Evolutionary conservation across 2,329 filamentous ascomycete species (phyloP), one percentile per base, ranked within the genome.

Genomic region (Colletotrichum sojae): DNA sequence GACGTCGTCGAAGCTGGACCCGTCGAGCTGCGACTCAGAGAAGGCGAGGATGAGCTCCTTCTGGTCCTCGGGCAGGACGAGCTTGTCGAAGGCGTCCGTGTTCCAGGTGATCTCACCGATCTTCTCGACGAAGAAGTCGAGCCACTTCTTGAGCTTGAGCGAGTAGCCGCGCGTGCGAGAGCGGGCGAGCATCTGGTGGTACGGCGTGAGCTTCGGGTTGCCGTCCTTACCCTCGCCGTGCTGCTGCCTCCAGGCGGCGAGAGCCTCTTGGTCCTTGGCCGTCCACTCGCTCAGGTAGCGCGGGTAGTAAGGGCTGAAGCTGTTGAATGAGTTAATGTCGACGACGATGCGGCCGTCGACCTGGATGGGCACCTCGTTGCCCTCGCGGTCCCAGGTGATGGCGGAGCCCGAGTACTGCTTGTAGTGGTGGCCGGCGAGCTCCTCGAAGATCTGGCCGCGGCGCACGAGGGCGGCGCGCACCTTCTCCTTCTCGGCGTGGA

Each of bases 31-130:
- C 5, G 80, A 82, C 75, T 85, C 79, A 1, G 83, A 84, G 60
- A 88, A 85, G 2, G 84, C 83, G 6, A 83, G 79, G 71, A 88
- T 83, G 10, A 88, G 78, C 46, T 86, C 83, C 75, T 88, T 88
- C 61, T 86, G 80, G 31, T 83, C 83, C 1, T 80, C 72, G 1
- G 83, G 82, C 25, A 88, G 79, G 10, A 88, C 85, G 3, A 88
- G 82, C 3, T 78, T 82, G 46, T 80, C 75, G 61, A 88, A 88
- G 8, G 85, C 85, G 40, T 80, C 75, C 6, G 79, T 78, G 71
- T 86, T 85, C 82, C 85, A 89, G 46, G 77, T 69, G 54, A 87
- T 83, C 40, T 84, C 81, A 2, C 69, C 66, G 5, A 86, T 77
- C 13, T 81, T 74, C 52, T 86, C 83, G 54, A 87, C 77, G 70